Percentiles rank a stretch among this genome's conserved stretches.
These are phyloP conservation scores for Penicillium arizonense DNA, from an alignment of 495 filamentous ascomycete species.

Conservation along the genomic window DNA sequence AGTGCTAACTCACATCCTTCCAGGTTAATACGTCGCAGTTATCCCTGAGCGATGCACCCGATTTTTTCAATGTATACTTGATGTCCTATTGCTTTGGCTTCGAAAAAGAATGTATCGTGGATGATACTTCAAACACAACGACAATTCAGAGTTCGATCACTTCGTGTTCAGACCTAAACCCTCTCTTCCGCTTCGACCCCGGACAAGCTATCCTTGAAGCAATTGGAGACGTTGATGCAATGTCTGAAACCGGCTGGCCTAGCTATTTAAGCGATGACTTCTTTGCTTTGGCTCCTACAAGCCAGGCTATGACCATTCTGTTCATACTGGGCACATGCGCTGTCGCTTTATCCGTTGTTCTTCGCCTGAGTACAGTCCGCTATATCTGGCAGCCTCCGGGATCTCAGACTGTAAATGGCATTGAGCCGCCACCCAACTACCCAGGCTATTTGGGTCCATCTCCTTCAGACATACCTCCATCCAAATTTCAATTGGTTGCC, in stretches of 20 bases:
- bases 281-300: conserved; percentile 1
- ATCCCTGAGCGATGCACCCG: background rate
- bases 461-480: background rate
- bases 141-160: conserved; percentile 1
- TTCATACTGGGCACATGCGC: conserved; percentile 7
- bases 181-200: conserved; percentile 10
- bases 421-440: background rate
- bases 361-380: background rate
- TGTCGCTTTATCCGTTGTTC: background rate
- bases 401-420: background rate
- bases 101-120: background rate
- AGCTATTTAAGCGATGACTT: conserved; percentile 4
- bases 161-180: conserved; percentile 6
- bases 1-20: background rate
- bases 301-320: conserved; percentile 6
- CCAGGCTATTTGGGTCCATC: background rate
- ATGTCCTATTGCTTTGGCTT: conserved; percentile 13
- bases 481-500: background rate
- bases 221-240: background rate
- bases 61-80: conserved; percentile 10
- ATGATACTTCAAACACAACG: conserved; percentile 1
- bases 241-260: background rate
- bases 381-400: background rate
- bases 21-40: background rate
- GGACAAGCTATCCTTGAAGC: conserved; percentile 1